A percentile compares a stretch with the other conserved stretches of the same genome.
These are phyloP conservation scores for Musa beccarii DNA, from an alignment of 176 grass and related monocot species.

Conservation along the genomic window DNA sequence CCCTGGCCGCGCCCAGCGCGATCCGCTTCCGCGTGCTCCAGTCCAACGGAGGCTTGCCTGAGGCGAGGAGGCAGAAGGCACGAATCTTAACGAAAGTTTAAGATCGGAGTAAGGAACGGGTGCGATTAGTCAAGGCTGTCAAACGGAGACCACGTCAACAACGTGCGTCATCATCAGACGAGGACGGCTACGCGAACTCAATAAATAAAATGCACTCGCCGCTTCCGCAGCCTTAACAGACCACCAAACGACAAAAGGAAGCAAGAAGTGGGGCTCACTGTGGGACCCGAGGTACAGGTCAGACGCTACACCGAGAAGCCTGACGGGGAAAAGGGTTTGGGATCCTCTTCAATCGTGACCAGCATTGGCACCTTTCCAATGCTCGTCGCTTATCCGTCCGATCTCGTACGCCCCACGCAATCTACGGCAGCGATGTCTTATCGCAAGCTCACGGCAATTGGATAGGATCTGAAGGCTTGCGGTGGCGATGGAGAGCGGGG, in stretches of 20 bases:
- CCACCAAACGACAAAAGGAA: neutral
- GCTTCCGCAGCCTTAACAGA: neutral
- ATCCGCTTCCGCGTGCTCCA: constrained; percentile 56
- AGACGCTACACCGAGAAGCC: too few relatives aligned
- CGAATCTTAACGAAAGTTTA: neutral
- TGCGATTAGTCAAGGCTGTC: neutral
- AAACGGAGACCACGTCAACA: neutral
- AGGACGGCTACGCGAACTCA: neutral
- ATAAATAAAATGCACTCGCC: neutral
- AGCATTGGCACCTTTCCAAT: too few relatives aligned
- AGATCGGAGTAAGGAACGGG: neutral
- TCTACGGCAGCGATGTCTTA: too few relatives aligned
- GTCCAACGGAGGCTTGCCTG: constrained; percentile 63
- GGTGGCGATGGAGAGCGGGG: too few relatives aligned
- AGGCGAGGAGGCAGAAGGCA: neutral
- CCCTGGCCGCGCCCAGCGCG: constrained; percentile 50
- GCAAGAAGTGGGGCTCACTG: too few relatives aligned
- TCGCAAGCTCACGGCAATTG: too few relatives aligned
- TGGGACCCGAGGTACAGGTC: too few relatives aligned
- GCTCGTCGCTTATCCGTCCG: too few relatives aligned
- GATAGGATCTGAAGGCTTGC: too few relatives aligned
- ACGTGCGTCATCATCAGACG: neutral
- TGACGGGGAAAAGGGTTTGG: too few relatives aligned
- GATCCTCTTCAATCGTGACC: too few relatives aligned
- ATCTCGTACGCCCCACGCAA: too few relatives aligned